Evolutionary conservation across 148 eudicot species (phyloP), one percentile per base, ranked within the genome.

Genomic region (Nepenthes mirabilis): DNA sequence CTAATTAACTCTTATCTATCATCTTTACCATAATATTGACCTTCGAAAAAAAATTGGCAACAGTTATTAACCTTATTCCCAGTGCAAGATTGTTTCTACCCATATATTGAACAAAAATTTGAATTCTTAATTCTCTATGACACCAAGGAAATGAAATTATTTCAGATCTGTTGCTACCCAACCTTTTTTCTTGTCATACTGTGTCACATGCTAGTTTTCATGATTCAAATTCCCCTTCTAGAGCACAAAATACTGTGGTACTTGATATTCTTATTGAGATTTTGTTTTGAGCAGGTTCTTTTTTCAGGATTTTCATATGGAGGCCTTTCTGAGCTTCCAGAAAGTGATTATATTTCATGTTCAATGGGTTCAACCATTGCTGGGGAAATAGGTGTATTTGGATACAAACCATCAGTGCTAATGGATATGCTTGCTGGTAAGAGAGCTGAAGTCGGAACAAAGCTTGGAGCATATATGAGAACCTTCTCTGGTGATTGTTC

Each of bases 361-460:
- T 83, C 94, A 36, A 90, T 84, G 86, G 86, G 94, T 35, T 77
- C 94, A 43, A 86, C 88, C 36, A 86, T 90, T 76, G 94, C 94
- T 65, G 90, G 86, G 47, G 97, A 90, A 76, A 83, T 90, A 68
- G 97, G 97, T 66, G 74, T 78, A 10, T 90, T 81, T 82, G 97
- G 97, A 67, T 77, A 83, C 78, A 90, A 84, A 72, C 97, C 97
- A 52, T 77, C 88, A 33, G 69, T 90, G 48, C 69, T 90, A 40
- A 72, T 78, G 85, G 97, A 90, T 63, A 85, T 90, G 90, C 90
- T 90, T 74, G 97, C 97, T 83, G 97, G 97, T 64, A 90, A 85
- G 79, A 86, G 97, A 77, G 90, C 90, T 68, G 94, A 86, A 70
- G 90, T 90, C 66, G 88, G 82, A 56, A 82, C 94, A 61, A 82